Percentiles rank a stretch among this genome's conserved stretches.
Conservation (phyloP, 352 stramenopile species). For the Globisporangium cystogenes region DNA sequence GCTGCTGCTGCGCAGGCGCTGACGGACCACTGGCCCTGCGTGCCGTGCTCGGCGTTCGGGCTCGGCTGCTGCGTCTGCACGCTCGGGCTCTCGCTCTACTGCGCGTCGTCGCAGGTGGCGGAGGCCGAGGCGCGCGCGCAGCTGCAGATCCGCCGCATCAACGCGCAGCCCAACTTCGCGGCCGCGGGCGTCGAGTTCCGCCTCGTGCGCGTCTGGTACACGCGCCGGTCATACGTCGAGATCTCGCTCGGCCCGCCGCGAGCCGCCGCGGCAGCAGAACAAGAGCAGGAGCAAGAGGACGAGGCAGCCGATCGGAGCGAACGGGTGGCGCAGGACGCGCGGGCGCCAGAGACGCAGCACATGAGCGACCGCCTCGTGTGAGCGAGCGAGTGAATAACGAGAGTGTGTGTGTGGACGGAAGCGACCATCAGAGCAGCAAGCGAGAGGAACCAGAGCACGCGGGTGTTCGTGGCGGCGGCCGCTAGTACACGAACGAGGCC, state of each 20-base stretch:
- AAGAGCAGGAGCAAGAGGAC: neutral
- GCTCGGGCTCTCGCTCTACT: conserved; percentile 77
- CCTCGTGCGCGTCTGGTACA: conserved; percentile 68
- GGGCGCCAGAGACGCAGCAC: conserved; percentile 8
- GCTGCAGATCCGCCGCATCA: conserved; percentile 67
- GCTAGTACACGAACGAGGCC: neutral
- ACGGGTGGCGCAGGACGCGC: neutral
- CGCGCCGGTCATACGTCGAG: conserved; percentile 58
- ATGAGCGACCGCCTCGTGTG: conserved; percentile 13
- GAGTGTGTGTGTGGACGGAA: neutral
- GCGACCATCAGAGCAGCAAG: too few species aligned
- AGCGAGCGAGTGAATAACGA: neutral
- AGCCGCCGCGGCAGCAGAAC: neutral
- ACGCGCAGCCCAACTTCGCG: conserved; percentile 59
- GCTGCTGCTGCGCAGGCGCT: conserved; percentile 24
- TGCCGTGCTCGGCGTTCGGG: conserved; percentile 73
- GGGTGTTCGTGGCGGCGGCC: too few species aligned
- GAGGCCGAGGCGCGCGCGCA: conserved; percentile 62
- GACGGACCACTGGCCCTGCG: conserved; percentile 77
- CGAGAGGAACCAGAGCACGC: too few species aligned
- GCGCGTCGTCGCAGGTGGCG: conserved; percentile 60
- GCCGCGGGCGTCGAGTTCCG: conserved; percentile 51
- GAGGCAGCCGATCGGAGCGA: neutral
- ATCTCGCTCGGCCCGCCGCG: conserved; percentile 30
- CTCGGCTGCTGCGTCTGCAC: conserved; percentile 85